These are phyloP conservation scores for Gnomoniopsis smithogilvyi DNA, from an alignment of 2,329 filamentous ascomycete species.

Conservation along the genomic window DNA sequence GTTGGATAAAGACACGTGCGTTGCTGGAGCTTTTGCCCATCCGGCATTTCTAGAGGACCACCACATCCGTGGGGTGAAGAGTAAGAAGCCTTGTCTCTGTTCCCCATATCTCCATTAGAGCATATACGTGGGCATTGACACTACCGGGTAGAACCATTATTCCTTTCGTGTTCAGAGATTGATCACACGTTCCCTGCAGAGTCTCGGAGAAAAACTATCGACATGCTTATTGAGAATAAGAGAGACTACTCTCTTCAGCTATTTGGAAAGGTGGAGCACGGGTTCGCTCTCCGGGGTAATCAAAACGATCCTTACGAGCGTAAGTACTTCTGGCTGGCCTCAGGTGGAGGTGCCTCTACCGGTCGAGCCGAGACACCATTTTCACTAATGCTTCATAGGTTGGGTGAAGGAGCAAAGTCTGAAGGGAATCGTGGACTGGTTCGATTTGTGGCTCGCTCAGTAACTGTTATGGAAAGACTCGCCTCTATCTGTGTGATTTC, in stretches of 20 bases:
- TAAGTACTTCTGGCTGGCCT: slow-evolving; percentile 16
- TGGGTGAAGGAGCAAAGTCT: slow-evolving; percentile 30
- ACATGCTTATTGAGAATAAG: slow-evolving; percentile 36
- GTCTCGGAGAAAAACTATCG: slow-evolving; percentile 35
- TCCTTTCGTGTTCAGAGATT: slow-evolving; percentile 42
- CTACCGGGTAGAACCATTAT: slow-evolving; percentile 33
- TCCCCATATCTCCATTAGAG: background rate
- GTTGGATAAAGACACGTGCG: slow-evolving; percentile 32
- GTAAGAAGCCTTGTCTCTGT: slow-evolving; percentile 22
- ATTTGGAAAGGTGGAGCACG: slow-evolving; percentile 59
- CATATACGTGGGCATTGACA: background rate
- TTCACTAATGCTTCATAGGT: slow-evolving; percentile 15
- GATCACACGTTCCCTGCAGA: slow-evolving; percentile 40
- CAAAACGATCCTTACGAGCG: slow-evolving; percentile 37
- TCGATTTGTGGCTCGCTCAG: background rate
- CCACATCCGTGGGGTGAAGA: slow-evolving; percentile 37
- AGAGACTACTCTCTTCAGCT: slow-evolving; percentile 60
- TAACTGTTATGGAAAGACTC: background rate
- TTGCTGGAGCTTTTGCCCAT: slow-evolving; percentile 47
- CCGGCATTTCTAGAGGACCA: slow-evolving; percentile 46
- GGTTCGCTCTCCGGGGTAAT: slow-evolving; percentile 60
- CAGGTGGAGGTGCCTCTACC: too few species aligned
- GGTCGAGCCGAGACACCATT: accelerated
- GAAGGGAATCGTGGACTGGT: background rate
- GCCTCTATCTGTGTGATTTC: too few species aligned